These are phyloP conservation scores for Zygosaccharomyces pseudorouxii DNA, from an alignment of 805 yeast species.

Conservation along the genomic window DNA sequence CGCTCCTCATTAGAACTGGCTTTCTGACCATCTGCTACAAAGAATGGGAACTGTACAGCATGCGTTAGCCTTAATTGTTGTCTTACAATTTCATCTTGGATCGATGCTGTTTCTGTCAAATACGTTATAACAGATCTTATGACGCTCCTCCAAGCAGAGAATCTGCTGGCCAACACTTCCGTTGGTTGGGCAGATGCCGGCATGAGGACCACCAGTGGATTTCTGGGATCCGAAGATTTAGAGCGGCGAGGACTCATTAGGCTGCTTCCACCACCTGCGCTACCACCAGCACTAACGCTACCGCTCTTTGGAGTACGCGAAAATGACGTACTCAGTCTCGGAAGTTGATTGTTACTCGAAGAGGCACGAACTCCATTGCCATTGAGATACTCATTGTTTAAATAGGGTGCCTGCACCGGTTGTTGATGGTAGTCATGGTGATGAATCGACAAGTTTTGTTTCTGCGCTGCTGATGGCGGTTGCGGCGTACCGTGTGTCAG, in stretches of 20 bases:
- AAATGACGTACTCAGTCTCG: neutral
- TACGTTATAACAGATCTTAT: slow-evolving; percentile 71
- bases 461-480: neutral
- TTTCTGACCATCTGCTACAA: slow-evolving; percentile 30
- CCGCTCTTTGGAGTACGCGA: neutral
- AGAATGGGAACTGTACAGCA: slow-evolving; percentile 51
- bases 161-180: slow-evolving; percentile 76
- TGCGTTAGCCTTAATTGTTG: slow-evolving; percentile 78
- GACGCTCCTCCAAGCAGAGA: slow-evolving; percentile 80
- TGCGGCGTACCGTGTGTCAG: neutral
- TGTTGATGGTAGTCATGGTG: neutral
- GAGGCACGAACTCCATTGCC: neutral
- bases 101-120: slow-evolving; percentile 71
- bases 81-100: slow-evolving; percentile 83
- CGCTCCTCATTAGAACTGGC: slow-evolving; percentile 25
- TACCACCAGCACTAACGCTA: neutral
- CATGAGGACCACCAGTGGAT: slow-evolving; percentile 45
- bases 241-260: slow-evolving; percentile 9
- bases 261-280: slow-evolving; percentile 1
- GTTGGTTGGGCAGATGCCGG: slow-evolving; percentile 75
- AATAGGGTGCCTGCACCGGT: slow-evolving; percentile 11
- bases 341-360: neutral
- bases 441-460: neutral
- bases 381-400: slow-evolving; percentile 5
- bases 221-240: slow-evolving; percentile 40